Base-by-base conservation (phyloP, 2,329 filamentous ascomycete genomes). In the Xylaria sp. region DNA sequence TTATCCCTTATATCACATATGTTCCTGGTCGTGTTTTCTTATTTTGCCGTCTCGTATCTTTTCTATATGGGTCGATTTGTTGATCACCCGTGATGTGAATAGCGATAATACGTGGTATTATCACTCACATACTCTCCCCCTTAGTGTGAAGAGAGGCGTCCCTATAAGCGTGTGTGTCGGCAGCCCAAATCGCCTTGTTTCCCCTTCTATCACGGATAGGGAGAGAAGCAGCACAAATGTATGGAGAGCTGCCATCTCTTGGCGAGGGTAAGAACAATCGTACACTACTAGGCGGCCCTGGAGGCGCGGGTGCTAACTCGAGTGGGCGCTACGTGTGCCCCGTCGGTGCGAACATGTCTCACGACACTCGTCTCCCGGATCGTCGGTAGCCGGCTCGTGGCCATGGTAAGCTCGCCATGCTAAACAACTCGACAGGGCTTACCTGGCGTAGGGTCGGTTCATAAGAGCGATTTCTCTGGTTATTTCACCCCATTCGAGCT, bases 361-460 rank as follows among this genome's bases (percentile, higher is more conserved):
- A 58, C 64, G 23, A 48, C 56, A 48, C 67, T 51, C 28, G 23
- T 51, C 31, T 62, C 31, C 25, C 41, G 7, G 39, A 31, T 60
- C 63, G 28, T 41, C 18, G 31, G 28, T 28, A 56, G 25, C 25
- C 25, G 13, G 37, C 23, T 31, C 28, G 51, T 61, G 15, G 15
- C 13, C 2, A 28, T n/a, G 46, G 28, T 23, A 18, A 7, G 12
- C 50, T 37, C 4, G 15, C 34, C 8, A 44, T 41, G 25, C n/a
- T 41, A n/a, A 46, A 13, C 41, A 46, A 5, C 5, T 23, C 9
- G 20, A 15, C 1, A 41, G 23, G 51, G 8, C 34, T 81, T 76
- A 93, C 80, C 92, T 86, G 20, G 93, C 91, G 81, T 98, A 98
- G 18, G 96, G 96, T 76, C 92, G 91, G 79, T 99, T 99, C 94